A percentile compares a stretch with the other conserved stretches of the same genome.
phyloP scores from a whole-genome alignment of 495 filamentous ascomycete genomes.

The Penicillium ochrochloron region DNA sequence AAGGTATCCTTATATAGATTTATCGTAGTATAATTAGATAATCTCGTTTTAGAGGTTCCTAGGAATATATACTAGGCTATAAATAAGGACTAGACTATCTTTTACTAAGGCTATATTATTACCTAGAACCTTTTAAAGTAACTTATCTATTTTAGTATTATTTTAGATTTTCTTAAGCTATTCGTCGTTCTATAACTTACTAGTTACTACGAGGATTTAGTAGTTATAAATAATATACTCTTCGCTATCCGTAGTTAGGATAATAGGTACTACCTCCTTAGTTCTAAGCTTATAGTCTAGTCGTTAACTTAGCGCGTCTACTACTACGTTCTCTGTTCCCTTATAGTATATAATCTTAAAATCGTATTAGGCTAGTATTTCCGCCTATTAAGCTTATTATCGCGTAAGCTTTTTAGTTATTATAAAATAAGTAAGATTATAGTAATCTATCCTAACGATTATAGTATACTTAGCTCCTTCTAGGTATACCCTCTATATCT shows the following conservation, averaged over 20 bases:
- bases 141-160: too few species aligned
- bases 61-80: constrained; percentile 1
- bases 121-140: background rate
- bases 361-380: constrained; percentile 5
- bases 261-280: background rate
- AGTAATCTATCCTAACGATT: constrained; percentile 2
- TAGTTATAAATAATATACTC: constrained; percentile 4
- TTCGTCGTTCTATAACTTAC: background rate
- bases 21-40: background rate
- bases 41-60: background rate
- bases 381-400: constrained; percentile 5
- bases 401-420: background rate
- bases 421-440: background rate
- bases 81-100: background rate
- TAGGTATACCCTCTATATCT: constrained; percentile 2
- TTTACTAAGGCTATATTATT: background rate
- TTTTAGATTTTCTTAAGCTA: too few species aligned
- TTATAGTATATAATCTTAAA: constrained; percentile 13
- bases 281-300: background rate
- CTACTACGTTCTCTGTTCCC: background rate
- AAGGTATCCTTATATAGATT: background rate
- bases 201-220: constrained; percentile 2
- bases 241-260: background rate
- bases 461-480: constrained; percentile 8
- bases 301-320: background rate